A percentile compares a stretch with the other conserved stretches of the same genome.
These are phyloP conservation scores for Xerocomus potaroensis DNA, from an alignment of 768 basidiomycete species.

Conservation along the genomic window DNA sequence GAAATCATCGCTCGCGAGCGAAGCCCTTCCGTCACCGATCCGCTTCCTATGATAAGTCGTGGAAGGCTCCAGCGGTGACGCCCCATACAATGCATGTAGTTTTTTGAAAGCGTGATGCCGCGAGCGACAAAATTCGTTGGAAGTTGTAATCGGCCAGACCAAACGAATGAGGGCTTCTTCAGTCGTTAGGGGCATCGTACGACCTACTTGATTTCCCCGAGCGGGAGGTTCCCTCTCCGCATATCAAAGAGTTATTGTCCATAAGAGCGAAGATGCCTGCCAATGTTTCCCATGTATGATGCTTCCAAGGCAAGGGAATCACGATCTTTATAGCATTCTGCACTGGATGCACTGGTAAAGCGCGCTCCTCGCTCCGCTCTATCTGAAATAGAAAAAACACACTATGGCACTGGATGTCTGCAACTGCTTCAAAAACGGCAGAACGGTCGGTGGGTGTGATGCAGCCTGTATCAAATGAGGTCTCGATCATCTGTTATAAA, in stretches of 20 bases:
- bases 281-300: slow-evolving; percentile 15
- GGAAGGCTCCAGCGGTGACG: too few species aligned
- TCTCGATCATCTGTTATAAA: background rate
- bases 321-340: slow-evolving; percentile 16
- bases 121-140: slow-evolving; percentile 5
- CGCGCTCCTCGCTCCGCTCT: slow-evolving; percentile 28
- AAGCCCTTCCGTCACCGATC: slow-evolving; percentile 2
- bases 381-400: slow-evolving; percentile 15
- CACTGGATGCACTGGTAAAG: slow-evolving; percentile 21
- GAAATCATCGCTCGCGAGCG: slow-evolving; percentile 18
- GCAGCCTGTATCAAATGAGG: slow-evolving; percentile 17
- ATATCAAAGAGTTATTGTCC: background rate
- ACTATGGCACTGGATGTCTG: slow-evolving; percentile 30
- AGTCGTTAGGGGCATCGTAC: slow-evolving; percentile 12
- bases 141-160: slow-evolving; percentile 19
- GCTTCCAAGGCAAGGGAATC: slow-evolving; percentile 25
- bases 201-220: background rate
- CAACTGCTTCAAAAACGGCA: slow-evolving; percentile 27
- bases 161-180: slow-evolving; percentile 20
- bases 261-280: slow-evolving; percentile 18
- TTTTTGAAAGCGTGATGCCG: background rate
- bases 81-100: background rate
- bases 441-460: slow-evolving; percentile 23
- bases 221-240: slow-evolving; percentile 1
- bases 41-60: slow-evolving; percentile 6